Conservation (phyloP, 73 alveolate species). For the Paraurostyla sp. region DNA sequence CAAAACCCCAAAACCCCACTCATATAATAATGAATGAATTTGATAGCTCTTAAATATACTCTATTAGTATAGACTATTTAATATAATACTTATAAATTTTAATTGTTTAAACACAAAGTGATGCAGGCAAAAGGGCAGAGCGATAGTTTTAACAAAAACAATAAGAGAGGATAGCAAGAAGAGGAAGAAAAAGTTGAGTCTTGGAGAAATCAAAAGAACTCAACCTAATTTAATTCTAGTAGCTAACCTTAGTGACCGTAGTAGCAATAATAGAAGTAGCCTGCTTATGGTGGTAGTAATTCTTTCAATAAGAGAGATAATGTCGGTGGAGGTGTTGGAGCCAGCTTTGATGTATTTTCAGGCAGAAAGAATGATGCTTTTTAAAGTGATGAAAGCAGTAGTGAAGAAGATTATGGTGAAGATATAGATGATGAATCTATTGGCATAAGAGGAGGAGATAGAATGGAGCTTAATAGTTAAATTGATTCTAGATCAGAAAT, state of each 20-base stretch:
- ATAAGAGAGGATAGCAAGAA: not conserved
- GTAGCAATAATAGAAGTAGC: too few species aligned
- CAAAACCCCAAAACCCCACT: too few species aligned
- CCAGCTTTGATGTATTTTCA: slow-evolving; percentile 46
- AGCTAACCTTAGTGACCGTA: too few species aligned
- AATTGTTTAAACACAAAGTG: too few species aligned
- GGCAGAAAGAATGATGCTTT: not conserved
- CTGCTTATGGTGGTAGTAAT: not conserved
- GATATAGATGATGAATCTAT: slow-evolving; percentile 33
- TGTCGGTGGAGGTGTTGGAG: not conserved
- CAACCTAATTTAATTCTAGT: too few species aligned
- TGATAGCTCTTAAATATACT: too few species aligned
- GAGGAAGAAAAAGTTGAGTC: slow-evolving; percentile 32
- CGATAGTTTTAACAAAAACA: too few species aligned
- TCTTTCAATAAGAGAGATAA: not conserved
- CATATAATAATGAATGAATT: too few species aligned
- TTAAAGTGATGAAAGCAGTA: slow-evolving; percentile 55
- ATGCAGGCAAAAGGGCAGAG: too few species aligned
- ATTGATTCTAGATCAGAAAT: slow-evolving; percentile 31
- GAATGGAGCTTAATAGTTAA: slow-evolving; percentile 62
- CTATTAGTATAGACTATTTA: too few species aligned
- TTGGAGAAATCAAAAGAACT: slow-evolving; percentile 26
- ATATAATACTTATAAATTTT: too few species aligned
- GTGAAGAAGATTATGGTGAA: slow-evolving; percentile 56
- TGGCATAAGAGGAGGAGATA: slow-evolving; percentile 57